Evolutionary conservation across 257 asterid species (phyloP).

Genomic region (Ligustrum vulgare): DNA sequence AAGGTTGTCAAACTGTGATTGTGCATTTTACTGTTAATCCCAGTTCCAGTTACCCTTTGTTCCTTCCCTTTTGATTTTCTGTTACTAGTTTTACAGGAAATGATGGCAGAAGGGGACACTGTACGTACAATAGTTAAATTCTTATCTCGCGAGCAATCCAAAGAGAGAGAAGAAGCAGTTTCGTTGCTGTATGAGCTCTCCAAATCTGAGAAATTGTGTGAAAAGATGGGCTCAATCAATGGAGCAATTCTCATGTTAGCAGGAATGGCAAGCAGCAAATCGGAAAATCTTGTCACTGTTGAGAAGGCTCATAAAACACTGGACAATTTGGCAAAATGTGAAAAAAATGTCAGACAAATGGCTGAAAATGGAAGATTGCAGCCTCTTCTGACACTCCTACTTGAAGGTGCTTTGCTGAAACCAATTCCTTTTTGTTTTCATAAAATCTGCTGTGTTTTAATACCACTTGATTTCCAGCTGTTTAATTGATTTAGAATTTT

Average conservation of each 20-base stretch:
- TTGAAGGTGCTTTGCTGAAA: slow-evolving; percentile 58
- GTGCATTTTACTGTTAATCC: slow-evolving; percentile 13
- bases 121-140: slow-evolving; percentile 81
- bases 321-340: slow-evolving; percentile 73
- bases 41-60: slow-evolving; percentile 14
- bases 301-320: slow-evolving; percentile 81
- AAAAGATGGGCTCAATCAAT: slow-evolving; percentile 77
- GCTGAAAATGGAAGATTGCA: slow-evolving; percentile 83
- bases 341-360: slow-evolving; percentile 89
- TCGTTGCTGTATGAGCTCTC: slow-evolving; percentile 88
- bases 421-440: slow-evolving; percentile 3
- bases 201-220: slow-evolving; percentile 66
- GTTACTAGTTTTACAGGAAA: slow-evolving; percentile 60
- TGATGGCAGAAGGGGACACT: slow-evolving; percentile 90
- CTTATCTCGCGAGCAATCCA: slow-evolving; percentile 65
- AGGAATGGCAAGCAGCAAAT: slow-evolving; percentile 89
- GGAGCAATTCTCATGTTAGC: slow-evolving; percentile 86
- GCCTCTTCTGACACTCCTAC: slow-evolving; percentile 77
- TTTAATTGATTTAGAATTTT: background rate
- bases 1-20: slow-evolving; percentile 68
- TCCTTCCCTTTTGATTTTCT: slow-evolving; percentile 13
- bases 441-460: background rate
- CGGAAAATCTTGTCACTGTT: slow-evolving; percentile 68
- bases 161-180: slow-evolving; percentile 90
- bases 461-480: background rate